A percentile compares a stretch with the other conserved stretches of the same genome.
These are phyloP conservation scores for Sapria himalayana DNA, from an alignment of 345 rosid genomes.

Conservation along the genomic window DNA sequence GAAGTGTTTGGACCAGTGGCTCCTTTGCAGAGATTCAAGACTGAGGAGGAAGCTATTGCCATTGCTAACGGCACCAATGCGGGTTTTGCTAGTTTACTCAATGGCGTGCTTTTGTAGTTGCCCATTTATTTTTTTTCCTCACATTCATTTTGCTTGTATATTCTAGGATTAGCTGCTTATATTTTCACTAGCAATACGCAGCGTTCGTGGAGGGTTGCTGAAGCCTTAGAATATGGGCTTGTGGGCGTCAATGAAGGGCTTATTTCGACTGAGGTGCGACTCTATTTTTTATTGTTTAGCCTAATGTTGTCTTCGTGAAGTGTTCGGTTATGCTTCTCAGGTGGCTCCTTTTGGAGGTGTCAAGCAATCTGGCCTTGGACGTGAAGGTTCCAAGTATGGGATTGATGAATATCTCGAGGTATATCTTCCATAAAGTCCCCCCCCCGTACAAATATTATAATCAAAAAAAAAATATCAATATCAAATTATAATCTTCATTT, in stretches of 20 bases:
- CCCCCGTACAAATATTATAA: background rate
- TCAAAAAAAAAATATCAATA: background rate
- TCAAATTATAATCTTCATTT: background rate
- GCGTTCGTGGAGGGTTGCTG: conserved; percentile 77
- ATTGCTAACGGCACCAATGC: conserved; percentile 75
- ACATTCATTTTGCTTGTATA: conserved; percentile 1
- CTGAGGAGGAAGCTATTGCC: conserved; percentile 73
- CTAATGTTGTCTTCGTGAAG: conserved; percentile 4
- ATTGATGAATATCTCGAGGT: conserved; percentile 87
- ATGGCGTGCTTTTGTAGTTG: background rate
- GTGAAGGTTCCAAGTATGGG: conserved; percentile 97
- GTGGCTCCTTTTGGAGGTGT: conserved; percentile 98
- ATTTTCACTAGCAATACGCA: conserved; percentile 71
- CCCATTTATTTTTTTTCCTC: background rate
- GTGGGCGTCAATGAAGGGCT: conserved; percentile 86
- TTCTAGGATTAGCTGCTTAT: conserved; percentile 79
- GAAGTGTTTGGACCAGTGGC: conserved; percentile 98
- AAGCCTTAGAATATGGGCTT: conserved; percentile 87
- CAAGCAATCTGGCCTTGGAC: conserved; percentile 87
- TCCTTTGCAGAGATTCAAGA: conserved; percentile 56
- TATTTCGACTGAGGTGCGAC: conserved; percentile 71
- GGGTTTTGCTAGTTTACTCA: conserved; percentile 18
- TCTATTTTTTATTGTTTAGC: conserved; percentile 4
- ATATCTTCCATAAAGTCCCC: conserved; percentile 14
- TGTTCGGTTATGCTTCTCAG: too few relatives aligned